Conservation (phyloP, 202 grass and related monocot genomes). For the Schoenoplectus tabernaemontani region DNA sequence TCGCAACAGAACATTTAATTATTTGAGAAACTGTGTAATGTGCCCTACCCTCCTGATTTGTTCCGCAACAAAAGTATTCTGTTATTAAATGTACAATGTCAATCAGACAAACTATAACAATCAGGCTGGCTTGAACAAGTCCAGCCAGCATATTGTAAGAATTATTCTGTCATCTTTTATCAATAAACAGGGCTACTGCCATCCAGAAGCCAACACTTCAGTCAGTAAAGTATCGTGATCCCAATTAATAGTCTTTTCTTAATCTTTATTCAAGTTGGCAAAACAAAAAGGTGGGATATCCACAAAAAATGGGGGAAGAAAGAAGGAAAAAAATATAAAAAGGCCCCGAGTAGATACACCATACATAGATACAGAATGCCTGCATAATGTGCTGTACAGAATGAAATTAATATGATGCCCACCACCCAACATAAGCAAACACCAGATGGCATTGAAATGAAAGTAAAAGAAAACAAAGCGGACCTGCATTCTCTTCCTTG, state of each 20-base stretch:
- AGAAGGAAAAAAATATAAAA: neutral
- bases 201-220: neutral
- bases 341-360: neutral
- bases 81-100: neutral
- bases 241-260: neutral
- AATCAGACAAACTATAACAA: neutral
- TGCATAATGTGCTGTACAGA: neutral
- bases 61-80: neutral
- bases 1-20: neutral
- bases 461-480: neutral
- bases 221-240: neutral
- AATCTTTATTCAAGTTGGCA: neutral
- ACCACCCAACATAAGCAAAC: neutral
- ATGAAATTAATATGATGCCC: neutral
- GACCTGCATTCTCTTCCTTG: constrained; percentile 60
- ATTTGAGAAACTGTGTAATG: neutral
- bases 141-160: neutral
- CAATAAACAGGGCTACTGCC: neutral
- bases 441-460: neutral
- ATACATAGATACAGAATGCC: neutral
- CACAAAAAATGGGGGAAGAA: neutral
- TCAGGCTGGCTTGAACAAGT: neutral
- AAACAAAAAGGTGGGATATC: neutral
- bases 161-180: neutral
- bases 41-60: neutral